phyloP scores from a whole-genome alignment of 2,329 filamentous ascomycete genomes.

The Trichoderma aggressivum region DNA sequence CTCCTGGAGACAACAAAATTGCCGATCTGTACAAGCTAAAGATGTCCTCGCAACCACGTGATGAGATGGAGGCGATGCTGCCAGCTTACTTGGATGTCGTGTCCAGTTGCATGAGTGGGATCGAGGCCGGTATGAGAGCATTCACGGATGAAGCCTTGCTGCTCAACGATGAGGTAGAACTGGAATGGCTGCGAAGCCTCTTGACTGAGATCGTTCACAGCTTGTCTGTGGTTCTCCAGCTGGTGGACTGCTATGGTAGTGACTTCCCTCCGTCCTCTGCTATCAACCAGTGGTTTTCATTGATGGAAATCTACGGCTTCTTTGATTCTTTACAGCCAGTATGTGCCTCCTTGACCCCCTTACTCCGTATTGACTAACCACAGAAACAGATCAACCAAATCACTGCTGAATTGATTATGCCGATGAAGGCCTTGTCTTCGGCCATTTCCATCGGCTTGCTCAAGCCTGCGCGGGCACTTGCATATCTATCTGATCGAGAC shows the following conservation, averaged over 20 bases:
- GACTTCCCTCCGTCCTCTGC: slow-evolving; percentile 56
- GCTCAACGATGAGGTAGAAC: slow-evolving; percentile 50
- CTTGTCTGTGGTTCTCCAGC: slow-evolving; percentile 69
- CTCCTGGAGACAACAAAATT: slow-evolving; percentile 27
- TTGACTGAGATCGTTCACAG: slow-evolving; percentile 71
- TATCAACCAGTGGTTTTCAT: slow-evolving; percentile 69
- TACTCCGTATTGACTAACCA: slow-evolving; percentile 22
- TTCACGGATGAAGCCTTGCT: slow-evolving; percentile 49
- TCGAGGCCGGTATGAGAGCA: slow-evolving; percentile 47
- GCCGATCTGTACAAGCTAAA: slow-evolving; percentile 32
- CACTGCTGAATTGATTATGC: slow-evolving; percentile 51
- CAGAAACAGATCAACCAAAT: slow-evolving; percentile 35
- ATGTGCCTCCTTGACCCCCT: slow-evolving; percentile 16
- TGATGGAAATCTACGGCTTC: slow-evolving; percentile 67
- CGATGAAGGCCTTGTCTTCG: slow-evolving; percentile 67
- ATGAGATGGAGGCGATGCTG: slow-evolving; percentile 44
- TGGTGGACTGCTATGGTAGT: slow-evolving; percentile 57
- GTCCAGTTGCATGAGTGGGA: slow-evolving; percentile 46
- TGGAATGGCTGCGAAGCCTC: slow-evolving; percentile 59
- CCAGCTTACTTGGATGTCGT: slow-evolving; percentile 48
- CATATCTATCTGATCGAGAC: slow-evolving; percentile 38
- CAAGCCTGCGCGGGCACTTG: slow-evolving; percentile 58
- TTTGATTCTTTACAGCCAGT: slow-evolving; percentile 57
- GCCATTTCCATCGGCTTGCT: slow-evolving; percentile 70
- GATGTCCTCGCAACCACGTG: slow-evolving; percentile 26